phyloP scores from a whole-genome alignment of 139 green algal genomes.

The Astrephomene gubernaculifera region DNA sequence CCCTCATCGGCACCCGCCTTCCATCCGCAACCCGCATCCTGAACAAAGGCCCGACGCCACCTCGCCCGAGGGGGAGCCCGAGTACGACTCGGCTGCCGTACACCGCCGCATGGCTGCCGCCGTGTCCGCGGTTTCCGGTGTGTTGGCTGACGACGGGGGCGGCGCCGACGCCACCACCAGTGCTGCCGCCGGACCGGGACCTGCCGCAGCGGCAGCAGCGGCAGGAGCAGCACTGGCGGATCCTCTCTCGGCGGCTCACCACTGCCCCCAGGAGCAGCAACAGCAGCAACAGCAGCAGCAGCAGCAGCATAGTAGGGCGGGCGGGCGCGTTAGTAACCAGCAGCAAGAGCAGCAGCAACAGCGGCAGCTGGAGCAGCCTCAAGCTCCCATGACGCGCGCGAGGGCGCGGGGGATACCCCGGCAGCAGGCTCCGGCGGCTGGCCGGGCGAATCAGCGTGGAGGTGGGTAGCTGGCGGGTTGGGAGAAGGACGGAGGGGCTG shows the following conservation, averaged over 20 bases:
- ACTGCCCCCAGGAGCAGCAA: too few species aligned
- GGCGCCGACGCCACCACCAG: not conserved
- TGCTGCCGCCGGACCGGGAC: too few species aligned
- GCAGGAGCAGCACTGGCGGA: too few species aligned
- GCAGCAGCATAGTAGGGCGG: not conserved
- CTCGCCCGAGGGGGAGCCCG: not conserved
- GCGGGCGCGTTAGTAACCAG: not conserved
- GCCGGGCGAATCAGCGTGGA: too few species aligned
- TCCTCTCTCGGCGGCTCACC: too few species aligned
- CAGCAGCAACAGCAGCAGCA: too few species aligned
- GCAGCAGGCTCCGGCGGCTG: not conserved
- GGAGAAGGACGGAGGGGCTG: too few species aligned
- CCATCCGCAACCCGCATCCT: too few species aligned
- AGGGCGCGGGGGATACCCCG: not conserved
- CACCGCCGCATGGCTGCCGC: not conserved
- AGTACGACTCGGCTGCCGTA: constrained; percentile 26
- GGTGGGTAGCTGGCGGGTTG: too few species aligned
- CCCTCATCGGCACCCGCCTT: too few species aligned
- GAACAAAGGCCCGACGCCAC: not conserved
- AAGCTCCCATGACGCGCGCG: not conserved
- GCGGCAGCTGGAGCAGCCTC: not conserved
- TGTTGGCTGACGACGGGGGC: not conserved
- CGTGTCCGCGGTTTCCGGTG: not conserved
- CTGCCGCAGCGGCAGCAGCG: too few species aligned
- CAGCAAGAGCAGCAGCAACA: not conserved